phyloP scores from a whole-genome alignment of 768 basidiomycete species.

The Kondoa subrosea region DNA sequence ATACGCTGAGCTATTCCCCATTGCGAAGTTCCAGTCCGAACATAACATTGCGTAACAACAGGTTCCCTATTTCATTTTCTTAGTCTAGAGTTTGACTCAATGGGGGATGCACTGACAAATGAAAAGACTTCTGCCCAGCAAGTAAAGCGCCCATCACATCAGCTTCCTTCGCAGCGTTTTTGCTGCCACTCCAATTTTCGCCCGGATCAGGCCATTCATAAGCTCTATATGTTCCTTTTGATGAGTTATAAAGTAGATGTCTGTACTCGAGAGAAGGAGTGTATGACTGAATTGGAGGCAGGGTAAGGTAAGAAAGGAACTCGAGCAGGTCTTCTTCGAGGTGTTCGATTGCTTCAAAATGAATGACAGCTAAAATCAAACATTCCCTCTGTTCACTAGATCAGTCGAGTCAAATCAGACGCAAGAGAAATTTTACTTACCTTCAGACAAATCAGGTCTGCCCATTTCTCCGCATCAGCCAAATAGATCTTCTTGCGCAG shows the following conservation, averaged over 20 bases:
- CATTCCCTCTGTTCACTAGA: background rate
- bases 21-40: background rate
- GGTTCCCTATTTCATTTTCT: conserved; percentile 1
- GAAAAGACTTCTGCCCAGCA: background rate
- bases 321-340: background rate
- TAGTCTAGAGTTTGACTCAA: background rate
- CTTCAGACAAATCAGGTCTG: background rate
- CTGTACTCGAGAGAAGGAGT: background rate
- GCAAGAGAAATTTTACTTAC: background rate
- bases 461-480: background rate
- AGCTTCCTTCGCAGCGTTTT: conserved; percentile 8
- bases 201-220: background rate
- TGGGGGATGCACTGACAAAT: background rate
- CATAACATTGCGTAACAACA: background rate
- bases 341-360: background rate
- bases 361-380: background rate
- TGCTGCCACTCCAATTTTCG: background rate
- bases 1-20: background rate
- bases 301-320: background rate
- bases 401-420: background rate
- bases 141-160: background rate
- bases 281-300: background rate
- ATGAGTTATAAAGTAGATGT: background rate
- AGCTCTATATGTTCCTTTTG: background rate
- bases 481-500: background rate